Evolutionary conservation across 805 yeast genomes (phyloP), one percentile per base, ranked within the genome.

Genomic region (Teunomyces pallodes): DNA sequence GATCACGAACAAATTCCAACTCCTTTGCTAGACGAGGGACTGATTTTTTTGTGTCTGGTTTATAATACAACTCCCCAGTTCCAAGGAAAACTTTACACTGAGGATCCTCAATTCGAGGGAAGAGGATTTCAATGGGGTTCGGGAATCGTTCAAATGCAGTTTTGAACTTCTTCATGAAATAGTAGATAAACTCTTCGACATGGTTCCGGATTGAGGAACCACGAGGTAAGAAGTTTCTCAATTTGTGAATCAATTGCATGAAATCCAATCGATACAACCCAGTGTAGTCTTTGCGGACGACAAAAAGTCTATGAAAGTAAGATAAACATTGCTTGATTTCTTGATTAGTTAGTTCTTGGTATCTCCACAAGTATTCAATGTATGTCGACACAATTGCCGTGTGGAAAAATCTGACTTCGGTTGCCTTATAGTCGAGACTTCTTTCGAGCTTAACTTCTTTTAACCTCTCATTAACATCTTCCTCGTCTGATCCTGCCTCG

Each of bases 201-300:
- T 85, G 90, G 28, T 69, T 72, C 49, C 89, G 71, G 3, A 82
- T 70, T 12, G 66, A 60, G 0, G 82, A 66, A 0, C 66, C 53
- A 39, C 69, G 63, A 0, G 82, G 75, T 13, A 83, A 65, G 5
- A 84, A 82, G 29, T 70, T 69, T 26, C 75, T 58, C 13, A 77
- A 62, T 33, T 73, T 75, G 9, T 82, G 69, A 5, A 86, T 66
- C 56, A 86, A 68, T 26, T 77, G 57, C 77, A 92, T 78, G 59
- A 94, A 82, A 61, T 91, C 97, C 30, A 94, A 60, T 44, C 96
- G 71, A 56, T 76, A 84, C 30, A 87, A 63, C 0, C 83, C 70
- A 36, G 83, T 81, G 44, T 74, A 76, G 48, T 86, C 84, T 36
- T 81, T 76, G 42, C 81, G 75, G 2, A 66, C 57, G 42, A 85